Conservation (phyloP, 116 monocot genomes). For the Phalaenopsis hybrid region DNA sequence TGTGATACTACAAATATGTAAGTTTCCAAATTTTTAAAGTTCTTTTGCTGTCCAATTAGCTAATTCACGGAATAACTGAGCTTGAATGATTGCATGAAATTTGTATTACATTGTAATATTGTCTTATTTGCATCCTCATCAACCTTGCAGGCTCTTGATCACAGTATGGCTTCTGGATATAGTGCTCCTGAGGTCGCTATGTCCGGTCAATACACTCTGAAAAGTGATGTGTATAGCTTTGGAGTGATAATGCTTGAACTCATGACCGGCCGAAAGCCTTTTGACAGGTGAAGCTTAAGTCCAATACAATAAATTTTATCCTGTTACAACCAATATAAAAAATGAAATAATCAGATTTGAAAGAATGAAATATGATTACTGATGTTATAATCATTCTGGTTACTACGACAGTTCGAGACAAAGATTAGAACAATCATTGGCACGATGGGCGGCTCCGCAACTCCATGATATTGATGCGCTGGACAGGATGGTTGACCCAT, state of each 20-base stretch:
- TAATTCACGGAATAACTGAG: too few relatives aligned
- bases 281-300: neutral
- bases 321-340: neutral
- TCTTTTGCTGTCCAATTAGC: too few relatives aligned
- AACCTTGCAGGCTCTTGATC: slow-evolving; percentile 4
- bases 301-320: neutral
- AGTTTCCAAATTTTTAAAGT: too few relatives aligned
- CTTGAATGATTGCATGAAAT: neutral
- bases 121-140: neutral
- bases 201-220: slow-evolving; percentile 14
- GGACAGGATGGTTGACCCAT: slow-evolving; percentile 17
- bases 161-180: slow-evolving; percentile 17
- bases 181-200: slow-evolving; percentile 20
- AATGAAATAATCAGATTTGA: neutral
- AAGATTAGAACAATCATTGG: slow-evolving; percentile 16
- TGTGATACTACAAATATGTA: too few relatives aligned
- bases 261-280: slow-evolving; percentile 19
- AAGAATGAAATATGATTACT: neutral
- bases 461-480: slow-evolving; percentile 23
- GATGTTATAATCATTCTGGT: neutral
- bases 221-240: slow-evolving; percentile 22
- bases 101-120: neutral
- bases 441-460: slow-evolving; percentile 13
- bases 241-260: slow-evolving; percentile 20
- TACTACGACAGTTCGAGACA: slow-evolving; percentile 9